Percentiles rank a stretch among this genome's conserved stretches.
phyloP scores from a whole-genome alignment of 768 basidiomycete species.

The Rhizopogon vesiculosus region DNA sequence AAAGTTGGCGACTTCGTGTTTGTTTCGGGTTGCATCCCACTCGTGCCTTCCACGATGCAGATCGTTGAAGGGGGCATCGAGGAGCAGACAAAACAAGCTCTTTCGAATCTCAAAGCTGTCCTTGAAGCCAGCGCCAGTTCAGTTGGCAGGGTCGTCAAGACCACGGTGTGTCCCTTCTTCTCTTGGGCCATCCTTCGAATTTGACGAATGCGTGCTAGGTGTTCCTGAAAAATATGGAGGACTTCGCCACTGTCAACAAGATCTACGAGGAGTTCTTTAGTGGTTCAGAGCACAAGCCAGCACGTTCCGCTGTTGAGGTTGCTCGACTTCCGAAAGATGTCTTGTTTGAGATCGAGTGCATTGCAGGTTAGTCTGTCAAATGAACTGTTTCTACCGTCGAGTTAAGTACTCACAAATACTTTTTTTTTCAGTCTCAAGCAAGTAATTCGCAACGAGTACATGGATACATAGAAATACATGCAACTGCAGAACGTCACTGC shows the following conservation, averaged over 20 bases:
- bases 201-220: conserved; percentile 45
- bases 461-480: background rate
- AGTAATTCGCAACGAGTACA: background rate
- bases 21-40: conserved; percentile 83
- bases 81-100: conserved; percentile 75
- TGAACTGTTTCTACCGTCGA: background rate
- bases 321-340: conserved; percentile 86
- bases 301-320: conserved; percentile 89
- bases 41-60: conserved; percentile 67
- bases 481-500: background rate
- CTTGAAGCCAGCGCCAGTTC: conserved; percentile 80
- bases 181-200: background rate
- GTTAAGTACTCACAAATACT: background rate
- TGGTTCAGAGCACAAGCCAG: conserved; percentile 70
- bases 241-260: conserved; percentile 79
- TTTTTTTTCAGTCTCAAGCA: background rate
- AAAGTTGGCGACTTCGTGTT: conserved; percentile 83
- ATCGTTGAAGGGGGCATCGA: conserved; percentile 74
- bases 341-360: conserved; percentile 87
- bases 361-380: conserved; percentile 52
- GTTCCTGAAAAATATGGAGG: conserved; percentile 89
- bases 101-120: conserved; percentile 82
- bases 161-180: conserved; percentile 58
- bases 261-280: conserved; percentile 86
- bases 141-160: conserved; percentile 82